Conservation (phyloP, 2,329 filamentous ascomycete genomes). For the Emericellopsis cladophorae region DNA sequence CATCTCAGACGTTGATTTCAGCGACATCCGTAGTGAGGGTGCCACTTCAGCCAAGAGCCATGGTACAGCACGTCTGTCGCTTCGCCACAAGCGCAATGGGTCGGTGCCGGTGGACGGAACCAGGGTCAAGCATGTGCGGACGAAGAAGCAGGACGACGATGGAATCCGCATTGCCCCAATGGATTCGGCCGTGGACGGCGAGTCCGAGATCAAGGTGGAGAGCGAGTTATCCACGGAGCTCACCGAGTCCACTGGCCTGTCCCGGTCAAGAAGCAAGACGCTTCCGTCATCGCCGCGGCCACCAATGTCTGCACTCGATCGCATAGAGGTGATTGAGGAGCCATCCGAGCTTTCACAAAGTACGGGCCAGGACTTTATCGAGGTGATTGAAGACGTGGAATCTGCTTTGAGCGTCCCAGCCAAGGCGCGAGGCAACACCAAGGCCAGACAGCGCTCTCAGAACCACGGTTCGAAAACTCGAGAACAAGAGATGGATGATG, state of each 20-base stretch:
- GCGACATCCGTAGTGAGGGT: conserved; percentile 12
- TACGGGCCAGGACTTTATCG: conserved; percentile 10
- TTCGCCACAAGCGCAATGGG: conserved; percentile 4
- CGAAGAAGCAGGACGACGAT: conserved; percentile 16
- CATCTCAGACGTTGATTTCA: conserved; percentile 10
- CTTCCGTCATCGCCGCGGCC: conserved; percentile 2
- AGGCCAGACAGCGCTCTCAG: conserved; percentile 11
- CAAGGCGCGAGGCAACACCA: conserved; percentile 7
- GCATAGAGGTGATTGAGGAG: conserved; percentile 15
- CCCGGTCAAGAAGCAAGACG: neutral
- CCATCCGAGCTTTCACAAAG: conserved; percentile 8
- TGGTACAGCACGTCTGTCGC: conserved; percentile 11
- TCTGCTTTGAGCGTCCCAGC: conserved; percentile 25
- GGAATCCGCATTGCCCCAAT: conserved; percentile 15
- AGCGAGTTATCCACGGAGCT: conserved; percentile 6
- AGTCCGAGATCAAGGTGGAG: conserved; percentile 1
- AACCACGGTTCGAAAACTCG: conserved; percentile 7
- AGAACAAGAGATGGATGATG: conserved; percentile 14
- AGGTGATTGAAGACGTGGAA: conserved; percentile 21
- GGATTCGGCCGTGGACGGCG: conserved; percentile 1
- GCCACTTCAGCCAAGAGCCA: conserved; percentile 10
- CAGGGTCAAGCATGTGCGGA: conserved; percentile 25
- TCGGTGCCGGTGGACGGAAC: conserved; percentile 26
- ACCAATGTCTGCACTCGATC: conserved; percentile 4
- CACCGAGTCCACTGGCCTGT: neutral